Evolutionary conservation across 192 early-diverging fungal genomes (phyloP), one percentile per base, ranked within the genome.

Genomic region (Coemansia sp.): DNA sequence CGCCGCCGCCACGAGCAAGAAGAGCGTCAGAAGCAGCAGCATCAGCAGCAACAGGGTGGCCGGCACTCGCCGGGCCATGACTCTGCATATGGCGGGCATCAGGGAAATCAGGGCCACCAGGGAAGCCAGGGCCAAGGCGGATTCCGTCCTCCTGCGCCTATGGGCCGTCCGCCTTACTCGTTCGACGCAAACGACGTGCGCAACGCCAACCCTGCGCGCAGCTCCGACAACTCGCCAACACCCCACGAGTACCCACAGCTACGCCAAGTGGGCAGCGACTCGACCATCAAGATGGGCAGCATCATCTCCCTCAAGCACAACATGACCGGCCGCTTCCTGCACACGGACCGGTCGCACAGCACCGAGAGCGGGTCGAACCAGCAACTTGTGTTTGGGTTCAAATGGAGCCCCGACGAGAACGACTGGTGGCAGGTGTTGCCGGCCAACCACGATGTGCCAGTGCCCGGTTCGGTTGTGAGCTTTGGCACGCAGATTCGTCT

Each of bases 251-350:
- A 79, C 49, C 77, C 77, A 11, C 65, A 71, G 57, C 55, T 79
- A 39, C 68, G 65, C 12, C 77, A 79, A 62, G 54, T 55, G 39
- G 61, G 59, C 35, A 57, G 56, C 55, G 82, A 83, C 56, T 48
- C 58, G 1, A 68, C 69, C 57, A 64, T 83, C 64, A 76, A 81
- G 66, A 69, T 77, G 45, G 82, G 82, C 45, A 75, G 70, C 54
- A 63, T 82, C 68, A 68, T 87, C 8, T 67, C 83, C 52, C 73
- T 87, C 16, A 86, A 87, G 73, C 86, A 87, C 62, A 79, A 74
- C 62, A 83, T 80, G 62, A 87, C 84, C 0, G 83, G 82, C 19
- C 80, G 85, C 39, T 83, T 73, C 70, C 66, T 87, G 61, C 78
- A 76, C 23, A 78, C 84, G 12, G 66, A 75, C 59, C 62, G 66